Conservation (phyloP, 768 basidiomycete genomes). For the Russula foetens region DNA sequence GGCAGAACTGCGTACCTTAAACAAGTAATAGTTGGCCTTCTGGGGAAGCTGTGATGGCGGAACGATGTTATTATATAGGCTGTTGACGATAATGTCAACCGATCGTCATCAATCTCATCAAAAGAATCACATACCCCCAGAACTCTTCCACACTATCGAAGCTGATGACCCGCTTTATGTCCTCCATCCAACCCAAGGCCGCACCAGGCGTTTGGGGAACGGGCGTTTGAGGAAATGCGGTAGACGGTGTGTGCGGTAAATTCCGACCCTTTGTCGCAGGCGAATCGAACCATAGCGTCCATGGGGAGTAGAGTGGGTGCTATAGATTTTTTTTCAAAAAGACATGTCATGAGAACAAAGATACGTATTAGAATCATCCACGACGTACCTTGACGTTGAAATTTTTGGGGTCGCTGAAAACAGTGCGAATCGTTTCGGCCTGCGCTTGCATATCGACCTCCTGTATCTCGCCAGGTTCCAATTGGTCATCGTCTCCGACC, state of each 20-base stretch:
- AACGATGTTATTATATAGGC: slow-evolving; percentile 94
- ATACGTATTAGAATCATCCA: not conserved
- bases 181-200: slow-evolving; percentile 96
- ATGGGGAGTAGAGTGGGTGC: slow-evolving; percentile 91
- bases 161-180: slow-evolving; percentile 91
- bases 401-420: slow-evolving; percentile 86
- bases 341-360: not conserved
- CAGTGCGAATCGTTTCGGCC: slow-evolving; percentile 78
- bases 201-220: slow-evolving; percentile 66
- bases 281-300: slow-evolving; percentile 99
- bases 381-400: slow-evolving; percentile 89
- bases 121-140: slow-evolving; percentile 72
- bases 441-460: slow-evolving; percentile 81
- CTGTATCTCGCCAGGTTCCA: slow-evolving; percentile 80
- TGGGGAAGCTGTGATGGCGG: slow-evolving; percentile 87
- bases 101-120: not conserved
- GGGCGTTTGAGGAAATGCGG: slow-evolving; percentile 73
- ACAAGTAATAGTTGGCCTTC: slow-evolving; percentile 99
- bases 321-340: too few species aligned
- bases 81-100: slow-evolving; percentile 28
- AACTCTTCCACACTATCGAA: slow-evolving; percentile 99
- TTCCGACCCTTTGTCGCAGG: slow-evolving; percentile 86
- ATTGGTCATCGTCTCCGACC: slow-evolving; percentile 23
- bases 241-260: slow-evolving; percentile 73
- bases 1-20: slow-evolving; percentile 60